These are phyloP conservation scores for Aspergillus sergii DNA, from an alignment of 2,329 filamentous ascomycete species.

Conservation along the genomic window DNA sequence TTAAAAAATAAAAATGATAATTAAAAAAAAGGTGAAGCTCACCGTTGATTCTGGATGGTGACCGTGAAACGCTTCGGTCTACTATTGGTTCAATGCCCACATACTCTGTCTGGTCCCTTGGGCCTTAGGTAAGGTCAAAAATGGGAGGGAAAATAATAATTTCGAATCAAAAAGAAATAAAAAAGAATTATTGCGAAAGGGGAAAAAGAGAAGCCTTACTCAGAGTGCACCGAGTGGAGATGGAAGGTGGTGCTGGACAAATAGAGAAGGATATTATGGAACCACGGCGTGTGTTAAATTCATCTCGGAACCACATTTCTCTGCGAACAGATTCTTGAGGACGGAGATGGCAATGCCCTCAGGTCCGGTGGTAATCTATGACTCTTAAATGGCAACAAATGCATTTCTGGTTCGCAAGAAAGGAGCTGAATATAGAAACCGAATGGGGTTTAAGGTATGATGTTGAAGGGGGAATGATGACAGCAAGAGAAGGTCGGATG, in stretches of 20 bases:
- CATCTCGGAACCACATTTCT: conserved; percentile 19
- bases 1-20: not conserved
- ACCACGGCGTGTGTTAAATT: conserved; percentile 14
- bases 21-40: not conserved
- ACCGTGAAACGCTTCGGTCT: conserved; percentile 6
- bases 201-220: conserved; percentile 13
- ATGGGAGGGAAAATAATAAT: not conserved
- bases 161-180: conserved; percentile 1
- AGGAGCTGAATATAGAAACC: not conserved
- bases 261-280: conserved; percentile 16
- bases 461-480: not conserved
- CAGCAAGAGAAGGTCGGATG: conserved; percentile 5
- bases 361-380: not conserved
- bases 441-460: not conserved
- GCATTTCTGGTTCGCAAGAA: not conserved
- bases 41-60: conserved; percentile 5
- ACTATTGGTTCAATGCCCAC: not conserved
- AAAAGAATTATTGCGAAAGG: not conserved
- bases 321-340: not conserved
- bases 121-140: conserved; percentile 3
- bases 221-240: conserved; percentile 14
- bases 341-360: not conserved
- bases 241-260: conserved; percentile 12
- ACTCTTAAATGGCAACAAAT: not conserved
- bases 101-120: conserved; percentile 1